A percentile compares a stretch with the other conserved stretches of the same genome.
These are phyloP conservation scores for Pezicula radicicola DNA, from an alignment of 2,329 filamentous ascomycete genomes.

Conservation along the genomic window DNA sequence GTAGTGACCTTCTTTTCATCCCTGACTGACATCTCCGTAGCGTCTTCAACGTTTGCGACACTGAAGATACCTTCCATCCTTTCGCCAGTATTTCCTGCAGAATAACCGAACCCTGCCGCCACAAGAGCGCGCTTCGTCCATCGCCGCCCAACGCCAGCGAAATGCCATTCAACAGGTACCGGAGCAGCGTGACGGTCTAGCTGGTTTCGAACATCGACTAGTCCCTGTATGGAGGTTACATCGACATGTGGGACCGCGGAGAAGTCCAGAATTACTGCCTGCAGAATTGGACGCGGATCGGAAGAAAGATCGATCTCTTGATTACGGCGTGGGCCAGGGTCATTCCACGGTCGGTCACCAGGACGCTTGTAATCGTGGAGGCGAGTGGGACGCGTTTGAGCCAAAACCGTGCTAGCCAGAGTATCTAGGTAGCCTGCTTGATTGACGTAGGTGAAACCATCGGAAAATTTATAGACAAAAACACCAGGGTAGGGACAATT, in stretches of 20 bases:
- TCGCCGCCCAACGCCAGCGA: conserved; percentile 49
- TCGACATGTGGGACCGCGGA: conserved; percentile 53
- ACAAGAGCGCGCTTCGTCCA: conserved; percentile 56
- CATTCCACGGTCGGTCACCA: conserved; percentile 52
- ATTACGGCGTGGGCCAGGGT: conserved; percentile 40
- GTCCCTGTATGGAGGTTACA: conserved; percentile 49
- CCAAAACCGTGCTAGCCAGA: conserved; percentile 42
- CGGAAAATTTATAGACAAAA: conserved; percentile 52
- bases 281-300: conserved; percentile 41
- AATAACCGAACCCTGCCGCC: conserved; percentile 51
- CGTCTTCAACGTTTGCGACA: no score
- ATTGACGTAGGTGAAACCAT: conserved; percentile 56
- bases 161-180: conserved; percentile 34
- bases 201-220: conserved; percentile 52
- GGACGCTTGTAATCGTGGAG: conserved; percentile 9
- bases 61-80: no score
- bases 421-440: conserved; percentile 48
- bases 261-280: conserved; percentile 54
- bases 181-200: conserved; percentile 47
- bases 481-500: conserved; percentile 49
- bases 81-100: no score
- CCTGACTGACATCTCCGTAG: no score
- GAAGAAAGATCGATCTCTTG: conserved; percentile 17
- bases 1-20: conserved; percentile 40
- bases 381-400: conserved; percentile 30